Percentiles rank a stretch among this genome's conserved stretches.
Evolutionary conservation across 1,139 yeast species (phyloP).

Genomic region (Suhomyces coccinellae): DNA sequence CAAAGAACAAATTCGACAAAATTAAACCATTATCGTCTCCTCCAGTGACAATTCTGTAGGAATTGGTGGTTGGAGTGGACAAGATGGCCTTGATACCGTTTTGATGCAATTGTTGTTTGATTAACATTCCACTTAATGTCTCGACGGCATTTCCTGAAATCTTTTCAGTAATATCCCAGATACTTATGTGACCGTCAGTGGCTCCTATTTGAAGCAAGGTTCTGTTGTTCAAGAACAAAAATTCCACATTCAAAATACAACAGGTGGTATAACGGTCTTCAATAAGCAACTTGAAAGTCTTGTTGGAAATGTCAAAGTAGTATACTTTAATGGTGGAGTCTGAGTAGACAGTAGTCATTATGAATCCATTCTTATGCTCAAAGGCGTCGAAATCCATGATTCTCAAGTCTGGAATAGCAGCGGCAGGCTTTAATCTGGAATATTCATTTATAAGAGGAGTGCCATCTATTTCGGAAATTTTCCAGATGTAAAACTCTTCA

Average conservation of each 20-base stretch:
- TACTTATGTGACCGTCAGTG: constrained; percentile 77
- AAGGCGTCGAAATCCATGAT: constrained; percentile 77
- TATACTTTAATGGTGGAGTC: constrained; percentile 76
- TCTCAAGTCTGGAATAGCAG: constrained; percentile 75
- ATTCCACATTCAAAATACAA: constrained; percentile 66
- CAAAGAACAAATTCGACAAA: constrained; percentile 36
- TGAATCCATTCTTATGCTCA: constrained; percentile 41
- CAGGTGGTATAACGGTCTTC: constrained; percentile 65
- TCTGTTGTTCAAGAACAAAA: constrained; percentile 34
- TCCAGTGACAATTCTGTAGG: constrained; percentile 58
- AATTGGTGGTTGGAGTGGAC: constrained; percentile 16
- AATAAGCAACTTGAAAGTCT: constrained; percentile 44
- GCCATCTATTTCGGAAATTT: constrained; percentile 36
- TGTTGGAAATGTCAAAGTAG: constrained; percentile 42
- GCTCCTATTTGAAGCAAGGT: constrained; percentile 57
- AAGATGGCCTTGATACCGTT: constrained; percentile 70
- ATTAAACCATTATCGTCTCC: constrained; percentile 89
- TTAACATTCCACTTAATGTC: constrained; percentile 27
- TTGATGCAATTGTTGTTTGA: constrained; percentile 68
- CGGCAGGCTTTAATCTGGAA: constrained; percentile 48
- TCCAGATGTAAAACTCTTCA: constrained; percentile 88
- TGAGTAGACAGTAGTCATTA: constrained; percentile 74
- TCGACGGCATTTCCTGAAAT: not conserved
- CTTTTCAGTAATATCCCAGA: constrained; percentile 52
- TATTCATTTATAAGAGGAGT: constrained; percentile 47